phyloP scores from a whole-genome alignment of 140 eudicot genomes.

The Bidens hawaiensis region DNA sequence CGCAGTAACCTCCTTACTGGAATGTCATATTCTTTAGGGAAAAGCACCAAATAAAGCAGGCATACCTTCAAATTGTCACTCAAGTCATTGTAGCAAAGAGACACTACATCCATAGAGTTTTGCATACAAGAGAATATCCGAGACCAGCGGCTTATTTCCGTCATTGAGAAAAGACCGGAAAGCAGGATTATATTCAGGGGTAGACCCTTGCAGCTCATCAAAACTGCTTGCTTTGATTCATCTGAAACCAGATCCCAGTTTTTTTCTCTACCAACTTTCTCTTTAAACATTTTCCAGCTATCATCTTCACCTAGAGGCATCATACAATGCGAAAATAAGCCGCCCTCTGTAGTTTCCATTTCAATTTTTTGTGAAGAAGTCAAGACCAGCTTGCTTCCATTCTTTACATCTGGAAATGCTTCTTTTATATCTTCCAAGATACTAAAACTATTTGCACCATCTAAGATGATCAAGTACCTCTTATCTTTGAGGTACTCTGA shows the following conservation, averaged over 20 bases:
- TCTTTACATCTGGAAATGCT: constrained; percentile 28
- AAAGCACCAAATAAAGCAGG: constrained; percentile 42
- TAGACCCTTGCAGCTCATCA: constrained; percentile 28
- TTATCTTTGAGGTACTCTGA: constrained; percentile 10
- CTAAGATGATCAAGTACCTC: constrained; percentile 42
- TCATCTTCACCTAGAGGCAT: constrained; percentile 21
- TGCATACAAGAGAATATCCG: not conserved
- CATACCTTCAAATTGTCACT: constrained; percentile 34
- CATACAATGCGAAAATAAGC: constrained; percentile 11
- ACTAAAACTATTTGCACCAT: constrained; percentile 12
- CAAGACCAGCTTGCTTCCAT: constrained; percentile 42
- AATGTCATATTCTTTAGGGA: constrained; percentile 45
- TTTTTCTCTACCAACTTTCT: constrained; percentile 22
- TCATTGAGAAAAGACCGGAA: constrained; percentile 41
- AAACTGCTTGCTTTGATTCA: constrained; percentile 16
- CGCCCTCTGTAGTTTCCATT: not conserved
- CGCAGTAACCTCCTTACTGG: constrained; percentile 49
- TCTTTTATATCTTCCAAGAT: constrained; percentile 26
- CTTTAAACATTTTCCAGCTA: constrained; percentile 29
- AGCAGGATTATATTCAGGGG: constrained; percentile 50
- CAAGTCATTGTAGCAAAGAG: constrained; percentile 36
- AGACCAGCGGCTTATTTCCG: constrained; percentile 19
- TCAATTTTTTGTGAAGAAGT: constrained; percentile 20
- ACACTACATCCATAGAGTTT: constrained; percentile 12
- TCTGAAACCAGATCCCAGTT: constrained; percentile 5